These are phyloP conservation scores for Priceomyces castillae DNA, from an alignment of 805 yeast species.

Conservation along the genomic window DNA sequence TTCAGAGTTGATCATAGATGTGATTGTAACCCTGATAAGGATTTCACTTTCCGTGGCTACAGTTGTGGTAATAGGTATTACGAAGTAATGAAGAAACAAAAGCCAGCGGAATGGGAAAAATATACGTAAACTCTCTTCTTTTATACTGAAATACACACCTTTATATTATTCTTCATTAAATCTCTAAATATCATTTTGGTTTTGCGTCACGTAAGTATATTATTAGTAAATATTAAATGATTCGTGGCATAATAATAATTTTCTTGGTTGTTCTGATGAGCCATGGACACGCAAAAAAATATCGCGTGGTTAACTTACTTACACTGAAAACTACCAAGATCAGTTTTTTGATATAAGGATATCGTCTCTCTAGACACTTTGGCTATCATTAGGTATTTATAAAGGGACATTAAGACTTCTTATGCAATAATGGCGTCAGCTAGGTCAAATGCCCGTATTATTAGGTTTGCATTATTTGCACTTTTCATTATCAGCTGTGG, in stretches of 20 bases:
- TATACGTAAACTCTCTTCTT: conserved; percentile 1
- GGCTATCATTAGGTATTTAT: too few relatives aligned
- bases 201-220: too few relatives aligned
- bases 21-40: conserved; percentile 62
- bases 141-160: background rate
- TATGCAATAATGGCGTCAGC: conserved; percentile 17
- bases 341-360: too few relatives aligned
- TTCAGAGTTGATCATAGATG: conserved; percentile 57
- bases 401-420: too few relatives aligned
- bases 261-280: background rate
- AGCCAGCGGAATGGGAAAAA: conserved; percentile 30
- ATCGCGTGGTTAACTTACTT: conserved; percentile 1
- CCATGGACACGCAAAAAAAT: conserved; percentile 1
- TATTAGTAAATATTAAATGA: background rate
- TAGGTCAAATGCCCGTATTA: conserved; percentile 38
- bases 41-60: conserved; percentile 49
- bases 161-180: too few relatives aligned
- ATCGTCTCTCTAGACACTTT: too few relatives aligned
- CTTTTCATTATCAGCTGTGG: conserved; percentile 35
- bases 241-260: background rate
- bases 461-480: conserved; percentile 38
- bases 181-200: too few relatives aligned
- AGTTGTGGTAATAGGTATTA: conserved; percentile 32
- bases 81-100: conserved; percentile 28
- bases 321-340: too few relatives aligned